Evolutionary conservation across 2,329 filamentous ascomycete genomes (phyloP), one percentile per base, ranked within the genome.

Genomic region (Neofusicoccum cordaticola): DNA sequence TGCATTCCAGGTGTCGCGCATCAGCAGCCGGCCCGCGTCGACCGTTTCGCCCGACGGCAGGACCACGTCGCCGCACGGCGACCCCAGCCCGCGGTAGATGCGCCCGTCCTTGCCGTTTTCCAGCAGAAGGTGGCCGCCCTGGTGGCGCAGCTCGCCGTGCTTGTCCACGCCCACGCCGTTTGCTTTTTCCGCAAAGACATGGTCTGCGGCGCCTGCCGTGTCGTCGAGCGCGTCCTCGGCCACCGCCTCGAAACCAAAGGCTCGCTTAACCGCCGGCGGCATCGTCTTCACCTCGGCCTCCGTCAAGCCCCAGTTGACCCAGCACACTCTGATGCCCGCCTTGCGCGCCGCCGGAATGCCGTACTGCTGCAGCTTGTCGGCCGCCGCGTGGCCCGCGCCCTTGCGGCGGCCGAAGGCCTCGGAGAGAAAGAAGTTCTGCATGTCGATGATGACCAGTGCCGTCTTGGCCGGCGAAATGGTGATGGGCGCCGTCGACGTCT

Each of bases 391-490:
- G 8, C 73, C 71, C 0, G 70, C 56, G 6, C 69, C 67, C 17
- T 52, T 51, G 8, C 31, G 41, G 22, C 69, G 71, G 11, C 73
- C 72, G 8, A 74, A 71, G 1, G 69, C 53, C 15, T 68, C 57
- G 4, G 69, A 72, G 50, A 80, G 73, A 68, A 80, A 80, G 69
- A 77, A 79, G 68, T 80, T 80, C 65, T 80, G 78, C 78, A 80
- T 80, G 68, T 80, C 77, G 65, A 80, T 76, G 52, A 80, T 74
- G 19, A 80, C 67, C 15, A 80, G 74, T 7, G 77, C 74, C 1
- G 78, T 75, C 66, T 73, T 75, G 34, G 71, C 62, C 2, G 76
- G 74, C 37, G 74, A 72, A 41, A 80, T 73, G 44, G 72, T 72
- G 22, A 74, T 71, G 11, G 72, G 70, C 8, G 68, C 39, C 5